A percentile compares a stretch with the other conserved stretches of the same genome.
These are phyloP conservation scores for Byssoonygena ceratinophila DNA, from an alignment of 2,329 filamentous ascomycete genomes.

Conservation along the genomic window DNA sequence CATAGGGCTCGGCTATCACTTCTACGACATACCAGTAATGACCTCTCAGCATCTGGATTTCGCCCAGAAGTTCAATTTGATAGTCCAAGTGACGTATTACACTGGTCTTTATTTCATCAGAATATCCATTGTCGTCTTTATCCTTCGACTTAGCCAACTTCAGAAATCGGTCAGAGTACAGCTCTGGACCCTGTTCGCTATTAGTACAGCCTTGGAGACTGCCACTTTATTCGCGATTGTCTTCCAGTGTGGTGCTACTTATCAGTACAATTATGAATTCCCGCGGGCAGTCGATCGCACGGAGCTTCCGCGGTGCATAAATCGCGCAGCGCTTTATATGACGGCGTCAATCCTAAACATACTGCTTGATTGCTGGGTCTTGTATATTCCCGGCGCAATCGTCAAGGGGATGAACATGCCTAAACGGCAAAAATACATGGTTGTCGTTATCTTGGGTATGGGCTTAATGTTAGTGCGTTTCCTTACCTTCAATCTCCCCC, in stretches of 20 bases:
- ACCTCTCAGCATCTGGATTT: background rate
- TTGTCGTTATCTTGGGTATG: conserved; percentile 13
- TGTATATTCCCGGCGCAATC: conserved; percentile 13
- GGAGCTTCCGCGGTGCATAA: conserved; percentile 23
- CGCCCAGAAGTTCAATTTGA: conserved; percentile 6
- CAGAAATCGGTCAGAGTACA: conserved; percentile 4
- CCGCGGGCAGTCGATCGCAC: background rate
- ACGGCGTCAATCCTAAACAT: conserved; percentile 32
- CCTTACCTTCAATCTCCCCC: too few species aligned
- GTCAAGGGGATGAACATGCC: conserved; percentile 15
- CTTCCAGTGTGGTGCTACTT: conserved; percentile 35
- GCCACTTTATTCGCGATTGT: conserved; percentile 32
- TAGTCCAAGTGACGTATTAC: conserved; percentile 13
- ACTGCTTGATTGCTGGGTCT: conserved; percentile 33
- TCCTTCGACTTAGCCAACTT: conserved; percentile 13
- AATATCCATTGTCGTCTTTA: conserved; percentile 13
- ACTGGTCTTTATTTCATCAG: conserved; percentile 11
- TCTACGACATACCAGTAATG: conserved; percentile 2
- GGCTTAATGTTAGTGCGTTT: conserved; percentile 7
- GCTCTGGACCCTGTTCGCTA: conserved; percentile 10
- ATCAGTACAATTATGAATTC: conserved; percentile 28
- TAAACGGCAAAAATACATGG: conserved; percentile 11
- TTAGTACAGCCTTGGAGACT: conserved; percentile 30
- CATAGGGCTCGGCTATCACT: conserved; percentile 3
- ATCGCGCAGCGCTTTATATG: conserved; percentile 26